Evolutionary conservation across 306 rosid species (phyloP).

Genomic region (apple (Malus domestica)): DNA sequence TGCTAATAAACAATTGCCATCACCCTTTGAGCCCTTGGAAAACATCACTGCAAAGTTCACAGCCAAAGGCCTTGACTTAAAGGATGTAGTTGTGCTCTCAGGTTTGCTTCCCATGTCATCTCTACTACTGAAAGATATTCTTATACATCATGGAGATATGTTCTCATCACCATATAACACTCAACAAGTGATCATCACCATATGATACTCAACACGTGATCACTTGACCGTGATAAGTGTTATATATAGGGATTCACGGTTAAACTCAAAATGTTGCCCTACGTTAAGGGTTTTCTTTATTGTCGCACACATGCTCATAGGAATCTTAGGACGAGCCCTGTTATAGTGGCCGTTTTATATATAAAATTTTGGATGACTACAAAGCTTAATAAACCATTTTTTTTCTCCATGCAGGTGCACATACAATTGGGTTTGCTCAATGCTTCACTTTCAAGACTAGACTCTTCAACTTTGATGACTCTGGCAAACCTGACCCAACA

Average conservation of each 20-base stretch:
- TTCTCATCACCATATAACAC: background rate
- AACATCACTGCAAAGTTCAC: slow-evolving; percentile 59
- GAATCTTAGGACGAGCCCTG: background rate
- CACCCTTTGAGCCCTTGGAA: slow-evolving; percentile 68
- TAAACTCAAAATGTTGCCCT: too few species aligned
- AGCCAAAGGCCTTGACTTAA: slow-evolving; percentile 55
- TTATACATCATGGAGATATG: too few species aligned
- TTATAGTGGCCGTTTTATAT: background rate
- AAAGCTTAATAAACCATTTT: background rate
- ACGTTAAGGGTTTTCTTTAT: background rate
- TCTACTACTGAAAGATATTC: background rate
- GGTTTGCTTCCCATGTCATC: slow-evolving; percentile 28
- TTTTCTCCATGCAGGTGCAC: slow-evolving; percentile 15
- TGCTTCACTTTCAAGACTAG: slow-evolving; percentile 79
- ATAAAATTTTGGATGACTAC: background rate
- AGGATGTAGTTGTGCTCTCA: slow-evolving; percentile 76
- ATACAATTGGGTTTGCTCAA: slow-evolving; percentile 80
- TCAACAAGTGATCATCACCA: background rate
- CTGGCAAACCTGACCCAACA: slow-evolving; percentile 70
- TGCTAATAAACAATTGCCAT: slow-evolving; percentile 51
- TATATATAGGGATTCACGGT: too few species aligned
- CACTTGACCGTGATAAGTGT: background rate
- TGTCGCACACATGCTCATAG: background rate
- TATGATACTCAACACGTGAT: too few species aligned
- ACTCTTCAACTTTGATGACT: slow-evolving; percentile 54